Percentiles rank a stretch among this genome's conserved stretches.
Evolutionary conservation across 331 rosid genomes (phyloP).

Genomic region (Erythrophleum ivorense): DNA sequence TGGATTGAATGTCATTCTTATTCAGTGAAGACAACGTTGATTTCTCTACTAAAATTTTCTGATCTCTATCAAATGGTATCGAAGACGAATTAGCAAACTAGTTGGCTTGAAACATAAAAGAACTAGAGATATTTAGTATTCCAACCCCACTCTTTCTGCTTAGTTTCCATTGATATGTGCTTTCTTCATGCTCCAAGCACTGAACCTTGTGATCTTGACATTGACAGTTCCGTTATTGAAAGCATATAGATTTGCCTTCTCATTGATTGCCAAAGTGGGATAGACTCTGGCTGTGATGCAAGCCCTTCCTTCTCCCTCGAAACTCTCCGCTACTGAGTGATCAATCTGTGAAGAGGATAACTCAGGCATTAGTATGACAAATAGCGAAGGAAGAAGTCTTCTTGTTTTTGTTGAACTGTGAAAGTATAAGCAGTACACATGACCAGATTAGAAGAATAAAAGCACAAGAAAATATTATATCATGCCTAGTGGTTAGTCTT

Average conservation of each 20-base stretch:
- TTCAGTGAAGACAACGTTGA: neutral
- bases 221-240: neutral
- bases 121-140: neutral
- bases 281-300: neutral
- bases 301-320: neutral
- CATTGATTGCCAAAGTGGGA: neutral
- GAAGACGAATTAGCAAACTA: neutral
- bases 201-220: neutral
- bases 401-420: too few relatives aligned
- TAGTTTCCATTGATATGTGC: neutral
- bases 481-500: too few relatives aligned
- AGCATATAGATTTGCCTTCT: neutral
- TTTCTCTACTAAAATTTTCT: neutral
- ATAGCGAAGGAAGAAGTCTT: too few relatives aligned
- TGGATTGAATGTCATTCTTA: neutral
- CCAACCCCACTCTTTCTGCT: neutral
- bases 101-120: neutral
- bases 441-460: too few relatives aligned
- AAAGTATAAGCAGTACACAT: too few relatives aligned
- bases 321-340: neutral
- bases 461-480: too few relatives aligned
- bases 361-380: too few relatives aligned
- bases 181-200: neutral
- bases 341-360: neutral
- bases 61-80: neutral